Evolutionary conservation across 352 stramenopile genomes (phyloP), one percentile per base, ranked within the genome.

Genomic region (Pythium coloratum): DNA sequence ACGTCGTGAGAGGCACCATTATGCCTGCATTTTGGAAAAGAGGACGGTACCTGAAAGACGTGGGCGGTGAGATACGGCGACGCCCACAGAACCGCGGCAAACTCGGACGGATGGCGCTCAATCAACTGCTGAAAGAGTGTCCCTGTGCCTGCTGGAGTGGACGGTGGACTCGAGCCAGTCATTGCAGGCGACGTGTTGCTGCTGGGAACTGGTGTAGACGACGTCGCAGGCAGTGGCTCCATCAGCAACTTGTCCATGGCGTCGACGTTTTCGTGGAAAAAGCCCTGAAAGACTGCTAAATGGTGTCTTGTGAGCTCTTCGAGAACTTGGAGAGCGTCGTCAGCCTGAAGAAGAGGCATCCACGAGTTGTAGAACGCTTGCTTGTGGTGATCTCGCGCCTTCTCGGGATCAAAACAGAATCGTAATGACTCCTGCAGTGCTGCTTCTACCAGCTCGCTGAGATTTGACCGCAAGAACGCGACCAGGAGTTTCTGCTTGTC

Each of bases 31-130:
- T 33, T 33, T 3, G n/a, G 18, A 16, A 24, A 54, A 32, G 12
- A 24, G 4, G 12, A 32, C 54, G 56, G 34, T 59, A 90, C 84
- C 67, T 91, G 83, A 42, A 94, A 89, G n/a, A 90, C 77, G 34
- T 90, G 79, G 14, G 79, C 76, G 1, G 79, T 84, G 20, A 92
- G 65, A 44, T 85, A 91, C 13, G 82, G 82, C 18, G 83, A 89
- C 9, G 68, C 68, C 71, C 81, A 85, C 13, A 92, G 67, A 33
- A 94, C 77, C 2, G 75, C 47, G 10, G 81, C 70, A 46, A 94
- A 92, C 36, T 84, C 64, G 12, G 68, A 56, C 4, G 73, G 76
- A 18, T 89, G 76, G 8, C 76, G 78, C 54, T 94, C 85, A 16
- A 94, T 82, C 18, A 94, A 62, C 1, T 71, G 55, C 30, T 89